Conservation (phyloP, 768 basidiomycete species). For the Bullera alba region DNA sequence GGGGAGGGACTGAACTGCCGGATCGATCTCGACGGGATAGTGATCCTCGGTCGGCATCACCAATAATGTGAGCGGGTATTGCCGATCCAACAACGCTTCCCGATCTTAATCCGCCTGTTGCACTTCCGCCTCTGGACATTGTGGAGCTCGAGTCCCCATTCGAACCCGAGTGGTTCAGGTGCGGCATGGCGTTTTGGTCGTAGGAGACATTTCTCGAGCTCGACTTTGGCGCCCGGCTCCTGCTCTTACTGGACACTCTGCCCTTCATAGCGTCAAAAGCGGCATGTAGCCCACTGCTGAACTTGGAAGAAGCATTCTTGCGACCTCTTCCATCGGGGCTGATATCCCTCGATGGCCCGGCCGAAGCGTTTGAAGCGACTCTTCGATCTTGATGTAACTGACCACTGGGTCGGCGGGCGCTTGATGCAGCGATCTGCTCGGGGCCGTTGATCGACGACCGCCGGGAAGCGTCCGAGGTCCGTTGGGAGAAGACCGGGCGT, state of each 20-base stretch:
- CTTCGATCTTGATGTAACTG: too few relatives aligned
- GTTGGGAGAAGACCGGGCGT: too few relatives aligned
- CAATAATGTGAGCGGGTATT: constrained; percentile 1
- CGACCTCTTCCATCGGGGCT: not conserved
- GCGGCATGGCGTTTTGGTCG: too few relatives aligned
- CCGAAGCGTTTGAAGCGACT: not conserved
- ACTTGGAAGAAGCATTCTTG: constrained; percentile 15
- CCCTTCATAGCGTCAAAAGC: constrained; percentile 27
- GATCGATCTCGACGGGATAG: not conserved
- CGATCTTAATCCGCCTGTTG: not conserved
- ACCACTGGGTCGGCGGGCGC: too few relatives aligned
- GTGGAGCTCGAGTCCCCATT: constrained; percentile 4
- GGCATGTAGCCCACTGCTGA: constrained; percentile 40
- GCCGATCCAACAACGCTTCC: constrained; percentile 6
- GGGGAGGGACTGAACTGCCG: too few relatives aligned
- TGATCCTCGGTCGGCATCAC: not conserved
- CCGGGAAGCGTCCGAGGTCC: too few relatives aligned
- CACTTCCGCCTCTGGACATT: constrained; percentile 6
- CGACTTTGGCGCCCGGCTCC: not conserved
- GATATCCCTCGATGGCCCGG: not conserved
- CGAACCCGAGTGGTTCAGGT: too few relatives aligned
- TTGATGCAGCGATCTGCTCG: too few relatives aligned
- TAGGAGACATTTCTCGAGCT: too few relatives aligned
- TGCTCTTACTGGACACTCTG: constrained; percentile 22
- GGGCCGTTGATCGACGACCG: too few relatives aligned